A percentile compares a stretch with the other conserved stretches of the same genome.
These are phyloP conservation scores for Clarireedia hainanense DNA, from an alignment of 2,329 filamentous ascomycete genomes.

Conservation along the genomic window DNA sequence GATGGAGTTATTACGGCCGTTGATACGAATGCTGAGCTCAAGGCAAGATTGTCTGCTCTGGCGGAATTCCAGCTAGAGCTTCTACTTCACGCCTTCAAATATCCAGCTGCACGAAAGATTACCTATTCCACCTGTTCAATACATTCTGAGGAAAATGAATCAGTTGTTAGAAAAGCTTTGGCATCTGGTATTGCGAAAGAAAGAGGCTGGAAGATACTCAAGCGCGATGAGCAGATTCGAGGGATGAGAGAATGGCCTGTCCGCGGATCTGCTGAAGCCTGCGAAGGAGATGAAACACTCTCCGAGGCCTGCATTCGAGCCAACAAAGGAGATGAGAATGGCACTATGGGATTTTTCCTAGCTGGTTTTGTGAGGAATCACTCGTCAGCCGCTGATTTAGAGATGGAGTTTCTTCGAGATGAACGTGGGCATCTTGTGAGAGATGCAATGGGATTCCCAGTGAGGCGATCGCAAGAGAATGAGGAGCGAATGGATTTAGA, in stretches of 20 bases:
- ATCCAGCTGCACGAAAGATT: constrained; percentile 65
- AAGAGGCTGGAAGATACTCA: constrained; percentile 71
- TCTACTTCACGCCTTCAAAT: constrained; percentile 75
- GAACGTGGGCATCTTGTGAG: constrained; percentile 44
- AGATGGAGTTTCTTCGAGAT: constrained; percentile 34
- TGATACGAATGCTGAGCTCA: constrained; percentile 47
- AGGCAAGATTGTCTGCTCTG: constrained; percentile 62
- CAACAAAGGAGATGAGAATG: constrained; percentile 70
- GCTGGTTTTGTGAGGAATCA: constrained; percentile 63
- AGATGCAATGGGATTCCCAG: constrained; percentile 34
- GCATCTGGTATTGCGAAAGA: constrained; percentile 55
- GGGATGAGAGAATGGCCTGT: constrained; percentile 73
- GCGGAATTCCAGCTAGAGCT: constrained; percentile 76
- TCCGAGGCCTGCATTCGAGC: constrained; percentile 75
- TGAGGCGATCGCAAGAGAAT: constrained; percentile 24
- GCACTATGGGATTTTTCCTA: constrained; percentile 94
- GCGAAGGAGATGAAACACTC: constrained; percentile 42
- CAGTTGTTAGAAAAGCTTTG: constrained; percentile 68
- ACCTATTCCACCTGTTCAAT: constrained; percentile 94
- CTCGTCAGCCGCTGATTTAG: background rate
- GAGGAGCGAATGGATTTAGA: constrained; percentile 11
- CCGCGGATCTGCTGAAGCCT: constrained; percentile 43
- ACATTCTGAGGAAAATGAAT: constrained; percentile 81
- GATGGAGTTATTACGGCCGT: constrained; percentile 46
- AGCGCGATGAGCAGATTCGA: constrained; percentile 61